These are phyloP conservation scores for Blumeria graminis DNA, from an alignment of 2,329 filamentous ascomycete species.

Conservation along the genomic window DNA sequence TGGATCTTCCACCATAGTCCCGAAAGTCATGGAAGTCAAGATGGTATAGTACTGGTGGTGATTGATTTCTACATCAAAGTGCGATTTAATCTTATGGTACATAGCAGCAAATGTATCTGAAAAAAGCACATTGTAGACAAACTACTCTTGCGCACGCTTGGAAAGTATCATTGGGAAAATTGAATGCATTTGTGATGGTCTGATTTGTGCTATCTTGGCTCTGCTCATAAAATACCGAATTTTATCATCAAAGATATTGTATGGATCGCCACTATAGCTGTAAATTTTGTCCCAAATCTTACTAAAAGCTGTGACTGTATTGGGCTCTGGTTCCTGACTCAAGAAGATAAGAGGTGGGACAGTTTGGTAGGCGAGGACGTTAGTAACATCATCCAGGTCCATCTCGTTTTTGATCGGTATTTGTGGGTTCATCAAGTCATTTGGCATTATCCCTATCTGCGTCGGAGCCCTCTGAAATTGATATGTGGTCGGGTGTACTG, in stretches of 20 bases:
- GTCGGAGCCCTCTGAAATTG: background rate
- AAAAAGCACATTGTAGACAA: background rate
- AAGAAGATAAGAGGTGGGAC: background rate
- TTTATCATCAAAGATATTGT: background rate
- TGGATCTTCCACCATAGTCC: background rate
- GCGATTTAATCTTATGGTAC: background rate
- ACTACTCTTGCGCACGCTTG: background rate
- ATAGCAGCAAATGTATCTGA: background rate
- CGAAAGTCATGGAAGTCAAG: background rate
- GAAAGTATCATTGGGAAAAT: background rate
- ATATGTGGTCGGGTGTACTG: background rate
- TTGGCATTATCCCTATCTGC: background rate
- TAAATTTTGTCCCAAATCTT: background rate
- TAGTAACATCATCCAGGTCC: background rate
- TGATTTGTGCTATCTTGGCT: background rate
- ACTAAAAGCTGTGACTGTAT: background rate
- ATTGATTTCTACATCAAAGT: constrained; percentile 1
- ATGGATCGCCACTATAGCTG: background rate
- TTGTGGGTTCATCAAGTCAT: background rate
- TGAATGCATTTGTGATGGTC: background rate
- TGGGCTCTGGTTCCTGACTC: background rate
- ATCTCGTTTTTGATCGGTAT: background rate
- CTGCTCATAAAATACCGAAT: background rate
- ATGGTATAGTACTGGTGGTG: background rate
- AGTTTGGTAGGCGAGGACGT: background rate